Evolutionary conservation across 2,329 filamentous ascomycete genomes (phyloP), one percentile per base, ranked within the genome.

Genomic region (Ambrosiella beaveri): DNA sequence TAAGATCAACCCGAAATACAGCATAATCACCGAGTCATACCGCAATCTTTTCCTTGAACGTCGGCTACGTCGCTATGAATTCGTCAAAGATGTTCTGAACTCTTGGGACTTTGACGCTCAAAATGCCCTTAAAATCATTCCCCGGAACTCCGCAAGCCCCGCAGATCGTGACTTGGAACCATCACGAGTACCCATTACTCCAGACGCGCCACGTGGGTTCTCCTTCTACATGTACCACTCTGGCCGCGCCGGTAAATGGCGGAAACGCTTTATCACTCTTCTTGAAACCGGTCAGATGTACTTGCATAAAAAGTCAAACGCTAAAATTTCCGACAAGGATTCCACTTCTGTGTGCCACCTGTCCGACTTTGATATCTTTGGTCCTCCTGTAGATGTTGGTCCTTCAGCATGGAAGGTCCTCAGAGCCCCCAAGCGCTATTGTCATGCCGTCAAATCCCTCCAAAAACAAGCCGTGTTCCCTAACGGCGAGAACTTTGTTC

Each of bases 321-420:
- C 81, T 11, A 77, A 75, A 59, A 67, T 74, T 3, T 71, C 73
- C 1, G 80, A 83, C 53, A 87, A 88, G 67, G 85, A 90, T 56
- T 73, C 77, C 38, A 71, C 75, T 11, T 84, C 79, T 61, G 74
- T 95, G 39, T 95, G 88, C 68, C 88, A 95, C 69, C 69, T 97
- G 53, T 88, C 87, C 1, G 90, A 96, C 69, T 96, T 91, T 68
- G 91, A 97, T 66, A 85, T 96, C 54, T 96, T 96, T 70, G 80
- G 76, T 1, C 85, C 88, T 1, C 88, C 82, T 4, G 12, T 44
- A n/a, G 58, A 60, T 44, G 58, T 60, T 54, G 58, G 58, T n/a
- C 54, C 55, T 13, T 38, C 56, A 7, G 59, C 59, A 15, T 75
- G 80, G 41, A 86, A 84, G 65, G 77, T 80, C 62, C 75, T 96